Evolutionary conservation across 2,329 filamentous ascomycete genomes (phyloP), one percentile per base, ranked within the genome.

Genomic region (Exophiala sp.): DNA sequence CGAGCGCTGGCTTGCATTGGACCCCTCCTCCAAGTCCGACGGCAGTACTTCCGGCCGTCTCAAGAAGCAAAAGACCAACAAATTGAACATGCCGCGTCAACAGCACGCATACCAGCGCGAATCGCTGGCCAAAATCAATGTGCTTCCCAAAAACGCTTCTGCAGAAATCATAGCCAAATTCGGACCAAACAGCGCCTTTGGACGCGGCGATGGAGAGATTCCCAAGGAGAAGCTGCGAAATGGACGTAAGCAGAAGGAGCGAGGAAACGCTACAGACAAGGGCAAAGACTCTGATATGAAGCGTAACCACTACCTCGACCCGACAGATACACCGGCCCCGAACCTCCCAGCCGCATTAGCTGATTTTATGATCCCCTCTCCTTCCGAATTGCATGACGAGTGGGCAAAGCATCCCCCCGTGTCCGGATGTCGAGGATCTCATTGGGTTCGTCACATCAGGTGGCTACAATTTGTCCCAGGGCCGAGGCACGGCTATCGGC

Each of bases 371-470:
- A 16, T 37, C 13, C 18, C 6, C 6, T 5, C 5, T 24, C 38
- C 38, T 14, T n/a, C 14, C 19, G 38, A n/a, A 3, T 13, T 21
- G 2, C 34, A 43, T 10, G 24, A 44, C 10, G 43, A 56, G 22
- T 58, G 56, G 56, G 43, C 52, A 6, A 56, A 63, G 59, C 43
- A 68, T 64, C 63, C 71, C 3, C n/a, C 67, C 81, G 0, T 81
- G 89, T n/a, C 91, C 91, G 0, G 74, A 75, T 8, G 81, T 82
- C 55, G 74, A 78, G 18, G 86, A 96, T 64, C 73, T 97, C 10
- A 79, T 97, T 43, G 93, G 93, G 0, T 98, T 95, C 65, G 83
- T 96, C 19, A 96, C 89, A 1, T 85, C 85, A 1, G 93, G 91
- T 0, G 84, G 86, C 43, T 95, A 85, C 65, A 89, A 85, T 61